A percentile compares a stretch with the other conserved stretches of the same genome.
These are phyloP conservation scores for Acer negundo DNA, from an alignment of 345 rosid species.

Conservation along the genomic window DNA sequence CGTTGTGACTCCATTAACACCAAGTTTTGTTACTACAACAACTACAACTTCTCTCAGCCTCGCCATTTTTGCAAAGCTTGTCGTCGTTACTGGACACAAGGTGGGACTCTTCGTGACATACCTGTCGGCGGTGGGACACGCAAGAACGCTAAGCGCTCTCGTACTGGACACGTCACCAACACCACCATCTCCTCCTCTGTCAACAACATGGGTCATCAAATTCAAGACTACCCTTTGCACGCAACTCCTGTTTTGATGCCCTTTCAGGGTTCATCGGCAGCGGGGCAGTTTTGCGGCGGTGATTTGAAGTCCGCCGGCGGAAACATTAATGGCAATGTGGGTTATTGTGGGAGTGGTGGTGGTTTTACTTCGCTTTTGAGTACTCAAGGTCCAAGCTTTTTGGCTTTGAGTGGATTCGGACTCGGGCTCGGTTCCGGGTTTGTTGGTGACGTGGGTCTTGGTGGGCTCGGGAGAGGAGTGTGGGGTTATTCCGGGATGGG, in stretches of 20 bases:
- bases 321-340: conserved; percentile 9
- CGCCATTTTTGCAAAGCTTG: conserved; percentile 97
- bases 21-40: conserved; percentile 95
- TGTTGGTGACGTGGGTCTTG: conserved; percentile 71
- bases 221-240: conserved; percentile 35
- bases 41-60: conserved; percentile 98
- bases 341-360: conserved; percentile 26
- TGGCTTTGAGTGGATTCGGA: conserved; percentile 74
- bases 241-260: conserved; percentile 64
- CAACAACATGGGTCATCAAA: not conserved
- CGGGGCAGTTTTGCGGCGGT: conserved; percentile 28
- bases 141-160: conserved; percentile 81
- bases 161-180: conserved; percentile 28
- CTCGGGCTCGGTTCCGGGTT: conserved; percentile 60
- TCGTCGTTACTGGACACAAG: conserved; percentile 98
- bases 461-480: conserved; percentile 80
- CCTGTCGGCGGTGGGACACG: conserved; percentile 94
- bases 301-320: conserved; percentile 29
- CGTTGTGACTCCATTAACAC: conserved; percentile 92
- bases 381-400: conserved; percentile 62
- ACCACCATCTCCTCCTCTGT: not conserved
- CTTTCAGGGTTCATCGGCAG: conserved; percentile 27
- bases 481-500: conserved; percentile 65
- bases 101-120: conserved; percentile 93
- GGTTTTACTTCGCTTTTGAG: conserved; percentile 77